Percentiles rank a stretch among this genome's conserved stretches.
Conservation (phyloP, 2,329 filamentous ascomycete species). For the Botrytis deweyae region DNA sequence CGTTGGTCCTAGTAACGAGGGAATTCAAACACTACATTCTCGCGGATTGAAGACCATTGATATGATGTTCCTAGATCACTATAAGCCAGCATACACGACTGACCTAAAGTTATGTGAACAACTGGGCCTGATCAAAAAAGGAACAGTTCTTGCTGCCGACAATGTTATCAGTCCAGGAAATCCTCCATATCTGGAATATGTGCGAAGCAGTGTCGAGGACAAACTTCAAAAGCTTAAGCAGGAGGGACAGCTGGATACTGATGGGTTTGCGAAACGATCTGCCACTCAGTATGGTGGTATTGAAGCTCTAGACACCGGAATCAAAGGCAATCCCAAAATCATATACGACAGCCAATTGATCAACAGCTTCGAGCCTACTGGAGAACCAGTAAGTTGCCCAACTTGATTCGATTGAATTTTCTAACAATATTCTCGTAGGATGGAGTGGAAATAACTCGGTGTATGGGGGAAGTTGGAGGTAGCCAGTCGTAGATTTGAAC, state of each 20-base stretch:
- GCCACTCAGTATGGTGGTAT: constrained; percentile 40
- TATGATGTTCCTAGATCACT: constrained; percentile 70
- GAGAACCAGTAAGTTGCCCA: constrained; percentile 54
- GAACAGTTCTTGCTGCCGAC: constrained; percentile 65
- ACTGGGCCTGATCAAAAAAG: constrained; percentile 60
- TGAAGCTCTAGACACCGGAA: constrained; percentile 40
- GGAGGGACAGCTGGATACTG: constrained; percentile 47
- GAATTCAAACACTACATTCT: constrained; percentile 57
- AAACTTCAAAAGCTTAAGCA: constrained; percentile 51
- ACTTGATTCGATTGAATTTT: neutral
- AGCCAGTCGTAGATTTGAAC: neutral
- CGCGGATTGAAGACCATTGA: constrained; percentile 29
- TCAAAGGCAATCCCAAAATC: constrained; percentile 60
- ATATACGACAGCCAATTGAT: constrained; percentile 64
- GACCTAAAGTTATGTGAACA: constrained; percentile 78
- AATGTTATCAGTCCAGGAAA: constrained; percentile 73
- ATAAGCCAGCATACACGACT: constrained; percentile 71
- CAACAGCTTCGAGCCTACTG: constrained; percentile 67
- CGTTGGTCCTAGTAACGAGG: constrained; percentile 67
- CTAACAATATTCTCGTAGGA: neutral
- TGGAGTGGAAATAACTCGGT: constrained; percentile 19
- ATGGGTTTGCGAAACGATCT: constrained; percentile 33
- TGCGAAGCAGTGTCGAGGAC: constrained; percentile 61
- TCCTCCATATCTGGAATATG: constrained; percentile 68
- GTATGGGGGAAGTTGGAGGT: neutral